Base-by-base conservation (phyloP, 768 basidiomycete genomes). In the Collybia sp. region DNA sequence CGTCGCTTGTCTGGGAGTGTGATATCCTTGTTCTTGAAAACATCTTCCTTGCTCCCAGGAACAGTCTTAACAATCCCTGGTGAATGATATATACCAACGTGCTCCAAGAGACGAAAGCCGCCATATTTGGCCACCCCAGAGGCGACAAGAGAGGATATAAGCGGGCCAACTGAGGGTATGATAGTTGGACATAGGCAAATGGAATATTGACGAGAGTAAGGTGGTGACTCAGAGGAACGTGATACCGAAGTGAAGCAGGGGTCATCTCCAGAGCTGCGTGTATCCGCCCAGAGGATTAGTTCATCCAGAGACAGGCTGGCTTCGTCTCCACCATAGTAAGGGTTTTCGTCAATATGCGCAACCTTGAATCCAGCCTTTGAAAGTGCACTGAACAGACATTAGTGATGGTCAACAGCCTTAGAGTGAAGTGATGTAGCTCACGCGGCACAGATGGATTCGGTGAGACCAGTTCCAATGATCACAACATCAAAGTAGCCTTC, bases 111-210 rank as follows among this genome's bases (percentile, higher is more conserved):
- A 39, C 87, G 82, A 60, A 93, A 98, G 2, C 83, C 85, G n/a
- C 92, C 90, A 58, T 98, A 97, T 47, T 85, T 82, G 6, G 92
- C 76, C 12, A 97, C 92, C 17, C 91, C 88, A 11, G 90, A 93
- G 1, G 77, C 70, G 9, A 95, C 71, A 2, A 98, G 70, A 2
- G 86, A 78, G 2, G 86, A 77, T 35, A 97, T 90, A 30, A 89
- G 72, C 0, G 86, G 76, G 0, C 94, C 93, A 6, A 78, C 58
- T 0, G 91, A 83, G 2, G 89, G 85, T 12, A 97, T 82, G 2
- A 97, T 69, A 2, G 86, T 73, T 0, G 94, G 94, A 6, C 78
- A 73, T n/a, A 97, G 76, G 12, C 90, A 93, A 19, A 97, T 67
- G 0, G 93, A 82, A 63, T 93, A 98, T 43, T 85, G 81, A 20